Evolutionary conservation across 768 basidiomycete genomes (phyloP), one percentile per base, ranked within the genome.

Genomic region (Lentinula edodes): DNA sequence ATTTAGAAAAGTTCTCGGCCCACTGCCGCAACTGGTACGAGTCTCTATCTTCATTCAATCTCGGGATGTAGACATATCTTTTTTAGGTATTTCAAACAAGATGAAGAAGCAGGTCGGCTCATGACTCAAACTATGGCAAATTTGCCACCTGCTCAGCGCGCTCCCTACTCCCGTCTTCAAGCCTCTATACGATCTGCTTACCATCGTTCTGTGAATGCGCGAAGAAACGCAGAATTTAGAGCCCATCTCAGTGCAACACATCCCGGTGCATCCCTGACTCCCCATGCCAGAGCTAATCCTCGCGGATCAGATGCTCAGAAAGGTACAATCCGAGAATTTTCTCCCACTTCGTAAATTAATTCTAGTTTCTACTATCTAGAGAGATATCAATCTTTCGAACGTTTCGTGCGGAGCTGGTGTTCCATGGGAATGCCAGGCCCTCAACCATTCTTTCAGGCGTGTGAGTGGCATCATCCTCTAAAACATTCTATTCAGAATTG

Each of bases 361-460:
- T 51, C 57, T 28, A 61, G 13, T 35, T 45, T 51, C 58, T 34
- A 61, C 13, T 23, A 8, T 13, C 38, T 64, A 82, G 85, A 95
- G 71, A 84, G 93, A 16, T 82, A 83, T 67, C 89, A 93, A 56
- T 83, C 87, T 20, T 80, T 93, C 67, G 82, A 87, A 62, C 79
- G 84, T 43, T 95, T 95, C 71, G 73, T 95, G 43, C 77, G 82
- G 63, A 87, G 81, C 35, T 95, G 93, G 91, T 95, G 92, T 71
- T 89, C 86, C 13, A 80, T 86, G 75, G 89, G 90, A 57, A 89
- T 93, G 80, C 93, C 91, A 61, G 94, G 94, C 18, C 91, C 93
- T 39, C 88, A 87, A 68, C 93, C 94, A 15, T 95, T 96, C 76
- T 91, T 93, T 72, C 75, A 78, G 75, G 87, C 81, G 66, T 76